phyloP scores from a whole-genome alignment of 495 filamentous ascomycete genomes.

The Penicillium cinerascens region DNA sequence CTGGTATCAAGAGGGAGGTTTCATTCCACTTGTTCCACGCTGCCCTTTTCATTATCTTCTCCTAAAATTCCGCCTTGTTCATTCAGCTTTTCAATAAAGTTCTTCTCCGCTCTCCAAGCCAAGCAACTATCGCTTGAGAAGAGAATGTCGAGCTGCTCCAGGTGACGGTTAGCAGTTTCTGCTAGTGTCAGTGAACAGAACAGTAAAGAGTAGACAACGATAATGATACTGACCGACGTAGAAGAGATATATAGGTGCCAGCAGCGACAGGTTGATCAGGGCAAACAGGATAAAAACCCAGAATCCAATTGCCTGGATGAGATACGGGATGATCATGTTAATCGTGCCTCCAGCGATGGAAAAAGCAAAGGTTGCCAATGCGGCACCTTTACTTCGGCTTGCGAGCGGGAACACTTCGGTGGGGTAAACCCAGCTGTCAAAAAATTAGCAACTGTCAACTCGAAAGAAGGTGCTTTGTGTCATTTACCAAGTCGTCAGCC shows the following conservation, averaged over 20 bases:
- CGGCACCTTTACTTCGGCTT: slow-evolving; percentile 39
- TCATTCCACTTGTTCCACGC: slow-evolving; percentile 1
- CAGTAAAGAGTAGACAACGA: not conserved
- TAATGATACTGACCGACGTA: slow-evolving; percentile 35
- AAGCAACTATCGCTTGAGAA: slow-evolving; percentile 27
- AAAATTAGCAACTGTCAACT: not conserved
- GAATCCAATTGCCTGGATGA: slow-evolving; percentile 36
- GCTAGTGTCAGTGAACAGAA: not conserved
- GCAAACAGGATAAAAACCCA: slow-evolving; percentile 48
- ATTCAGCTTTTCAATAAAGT: slow-evolving; percentile 3
- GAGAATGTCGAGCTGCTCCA: slow-evolving; percentile 51
- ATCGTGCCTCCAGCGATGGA: slow-evolving; percentile 45
- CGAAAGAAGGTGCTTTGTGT: not conserved
- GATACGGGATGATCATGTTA: slow-evolving; percentile 41
- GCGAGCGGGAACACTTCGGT: slow-evolving; percentile 14
- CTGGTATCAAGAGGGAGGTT: not conserved
- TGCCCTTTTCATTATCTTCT: not conserved
- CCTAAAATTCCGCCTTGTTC: not conserved
- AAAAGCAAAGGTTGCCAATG: slow-evolving; percentile 45
- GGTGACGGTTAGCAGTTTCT: slow-evolving; percentile 44
- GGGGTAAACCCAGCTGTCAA: slow-evolving; percentile 28
- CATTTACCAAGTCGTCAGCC: slow-evolving; percentile 43
- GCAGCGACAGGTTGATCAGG: slow-evolving; percentile 40
- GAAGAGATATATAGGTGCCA: slow-evolving; percentile 44
- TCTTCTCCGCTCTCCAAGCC: slow-evolving; percentile 6